Percentiles rank a stretch among this genome's conserved stretches.
These are phyloP conservation scores for Penicillium sp. DNA, from an alignment of 2,329 filamentous ascomycete species.

Conservation along the genomic window DNA sequence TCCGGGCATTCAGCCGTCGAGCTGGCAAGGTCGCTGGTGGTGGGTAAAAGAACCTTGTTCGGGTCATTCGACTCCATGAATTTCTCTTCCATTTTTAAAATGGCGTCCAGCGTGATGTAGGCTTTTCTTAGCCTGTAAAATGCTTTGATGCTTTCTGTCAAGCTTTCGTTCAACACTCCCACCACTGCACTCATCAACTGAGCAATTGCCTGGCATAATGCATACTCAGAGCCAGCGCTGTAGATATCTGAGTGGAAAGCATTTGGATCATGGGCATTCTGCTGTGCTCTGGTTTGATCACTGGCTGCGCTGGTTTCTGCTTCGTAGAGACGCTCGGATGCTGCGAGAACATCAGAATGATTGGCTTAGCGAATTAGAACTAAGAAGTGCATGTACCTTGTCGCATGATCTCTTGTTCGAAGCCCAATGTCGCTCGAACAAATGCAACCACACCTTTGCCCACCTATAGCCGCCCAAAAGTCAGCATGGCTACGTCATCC, in stretches of 20 bases:
- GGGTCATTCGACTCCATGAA: conserved; percentile 44
- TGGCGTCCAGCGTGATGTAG: conserved; percentile 76
- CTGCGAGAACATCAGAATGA: conserved; percentile 42
- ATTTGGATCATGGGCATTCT: conserved; percentile 55
- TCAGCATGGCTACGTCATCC: conserved; percentile 13
- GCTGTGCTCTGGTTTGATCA: conserved; percentile 74
- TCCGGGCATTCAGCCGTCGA: conserved; percentile 7
- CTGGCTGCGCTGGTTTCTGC: conserved; percentile 76
- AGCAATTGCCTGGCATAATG: conserved; percentile 78
- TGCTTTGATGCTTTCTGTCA: conserved; percentile 86
- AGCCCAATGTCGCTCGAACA: conserved; percentile 81
- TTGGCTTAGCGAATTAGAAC: background rate
- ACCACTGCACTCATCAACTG: conserved; percentile 89
- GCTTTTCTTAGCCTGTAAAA: conserved; percentile 93
- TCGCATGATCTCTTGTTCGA: conserved; percentile 88
- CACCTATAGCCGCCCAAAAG: conserved; percentile 52
- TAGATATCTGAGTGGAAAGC: conserved; percentile 67
- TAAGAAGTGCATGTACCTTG: conserved; percentile 53
- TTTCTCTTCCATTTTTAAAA: conserved; percentile 72
- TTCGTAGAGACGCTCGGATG: conserved; percentile 68
- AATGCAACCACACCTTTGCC: conserved; percentile 81
- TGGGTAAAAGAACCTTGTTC: conserved; percentile 23
- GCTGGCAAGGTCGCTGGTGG: conserved; percentile 16
- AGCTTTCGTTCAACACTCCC: conserved; percentile 84
- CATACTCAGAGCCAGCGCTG: conserved; percentile 81